Evolutionary conservation across 1,139 yeast genomes (phyloP).

Genomic region (Geotrichum klebahnii): DNA sequence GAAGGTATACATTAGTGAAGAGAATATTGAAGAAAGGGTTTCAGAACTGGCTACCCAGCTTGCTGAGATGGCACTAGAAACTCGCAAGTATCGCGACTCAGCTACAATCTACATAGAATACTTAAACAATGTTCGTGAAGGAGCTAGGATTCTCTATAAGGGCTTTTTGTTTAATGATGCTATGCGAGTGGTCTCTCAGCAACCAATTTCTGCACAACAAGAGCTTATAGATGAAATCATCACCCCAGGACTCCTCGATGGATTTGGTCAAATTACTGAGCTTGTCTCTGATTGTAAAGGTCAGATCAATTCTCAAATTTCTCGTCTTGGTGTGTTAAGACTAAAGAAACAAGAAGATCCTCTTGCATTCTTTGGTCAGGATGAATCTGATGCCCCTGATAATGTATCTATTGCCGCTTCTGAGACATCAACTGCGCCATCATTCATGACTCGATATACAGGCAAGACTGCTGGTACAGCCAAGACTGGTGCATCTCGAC

Average conservation of each 20-base stretch:
- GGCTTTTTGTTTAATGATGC: constrained; percentile 76
- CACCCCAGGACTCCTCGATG: constrained; percentile 76
- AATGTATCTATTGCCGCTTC: constrained; percentile 93
- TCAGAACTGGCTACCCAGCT: constrained; percentile 53
- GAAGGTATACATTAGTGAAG: constrained; percentile 32
- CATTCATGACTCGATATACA: constrained; percentile 90
- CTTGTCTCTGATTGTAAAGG: constrained; percentile 84
- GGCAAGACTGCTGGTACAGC: constrained; percentile 96
- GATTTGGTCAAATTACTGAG: constrained; percentile 83
- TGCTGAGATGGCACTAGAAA: constrained; percentile 57
- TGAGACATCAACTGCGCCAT: constrained; percentile 86
- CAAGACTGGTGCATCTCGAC: constrained; percentile 89
- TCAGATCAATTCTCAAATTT: constrained; percentile 78
- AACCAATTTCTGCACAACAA: constrained; percentile 21
- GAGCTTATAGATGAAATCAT: constrained; percentile 54
- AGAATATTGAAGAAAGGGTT: constrained; percentile 35
- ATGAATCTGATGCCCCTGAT: constrained; percentile 62
- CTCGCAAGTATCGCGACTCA: constrained; percentile 76
- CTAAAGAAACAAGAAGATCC: constrained; percentile 81
- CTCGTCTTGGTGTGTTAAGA: constrained; percentile 78
- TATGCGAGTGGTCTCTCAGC: constrained; percentile 53
- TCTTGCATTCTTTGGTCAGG: constrained; percentile 66
- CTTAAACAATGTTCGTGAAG: constrained; percentile 56
- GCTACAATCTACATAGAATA: constrained; percentile 69
- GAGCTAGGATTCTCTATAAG: constrained; percentile 67